phyloP scores from a whole-genome alignment of 805 yeast species.

The Hanseniaspora jakobsenii region DNA sequence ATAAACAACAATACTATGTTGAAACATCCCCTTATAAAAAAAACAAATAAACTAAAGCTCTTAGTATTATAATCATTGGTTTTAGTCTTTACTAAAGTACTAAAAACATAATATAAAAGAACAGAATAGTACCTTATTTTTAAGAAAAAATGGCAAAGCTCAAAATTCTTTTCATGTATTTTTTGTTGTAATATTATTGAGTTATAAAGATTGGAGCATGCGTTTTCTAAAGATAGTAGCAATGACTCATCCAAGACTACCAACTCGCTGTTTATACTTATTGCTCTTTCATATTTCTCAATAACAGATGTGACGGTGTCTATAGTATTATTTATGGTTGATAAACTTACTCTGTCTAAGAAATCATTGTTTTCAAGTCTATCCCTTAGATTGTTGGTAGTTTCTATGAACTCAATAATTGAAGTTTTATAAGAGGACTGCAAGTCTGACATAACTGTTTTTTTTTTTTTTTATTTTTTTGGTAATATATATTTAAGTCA shows the following conservation, averaged over 20 bases:
- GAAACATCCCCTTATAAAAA: too few species aligned
- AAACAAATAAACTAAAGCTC: slow-evolving; percentile 24
- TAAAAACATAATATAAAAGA: slow-evolving; percentile 24
- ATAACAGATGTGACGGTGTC: slow-evolving; percentile 26
- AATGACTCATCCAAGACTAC: slow-evolving; percentile 19
- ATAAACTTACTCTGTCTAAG: slow-evolving; percentile 1
- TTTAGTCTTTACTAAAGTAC: slow-evolving; percentile 18
- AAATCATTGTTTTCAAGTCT: slow-evolving; percentile 14
- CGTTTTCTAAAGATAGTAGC: slow-evolving; percentile 22
- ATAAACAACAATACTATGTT: too few species aligned
- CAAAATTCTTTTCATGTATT: too few species aligned
- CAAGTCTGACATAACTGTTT: neutral
- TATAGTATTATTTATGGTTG: slow-evolving; percentile 17
- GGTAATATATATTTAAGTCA: too few species aligned
- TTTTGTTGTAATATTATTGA: slow-evolving; percentile 24
- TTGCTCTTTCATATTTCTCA: slow-evolving; percentile 26
- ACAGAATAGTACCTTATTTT: slow-evolving; percentile 26
- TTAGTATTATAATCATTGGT: slow-evolving; percentile 29
- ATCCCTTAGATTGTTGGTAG: slow-evolving; percentile 21
- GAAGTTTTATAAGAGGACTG: neutral
- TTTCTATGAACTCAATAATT: slow-evolving; percentile 16
- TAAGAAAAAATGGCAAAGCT: slow-evolving; percentile 16
- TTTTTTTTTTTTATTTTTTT: neutral
- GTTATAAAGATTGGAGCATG: slow-evolving; percentile 32
- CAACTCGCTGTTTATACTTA: slow-evolving; percentile 20